Conservation (phyloP, 179 eudicot genomes). For the Monotropa hypopitys region DNA sequence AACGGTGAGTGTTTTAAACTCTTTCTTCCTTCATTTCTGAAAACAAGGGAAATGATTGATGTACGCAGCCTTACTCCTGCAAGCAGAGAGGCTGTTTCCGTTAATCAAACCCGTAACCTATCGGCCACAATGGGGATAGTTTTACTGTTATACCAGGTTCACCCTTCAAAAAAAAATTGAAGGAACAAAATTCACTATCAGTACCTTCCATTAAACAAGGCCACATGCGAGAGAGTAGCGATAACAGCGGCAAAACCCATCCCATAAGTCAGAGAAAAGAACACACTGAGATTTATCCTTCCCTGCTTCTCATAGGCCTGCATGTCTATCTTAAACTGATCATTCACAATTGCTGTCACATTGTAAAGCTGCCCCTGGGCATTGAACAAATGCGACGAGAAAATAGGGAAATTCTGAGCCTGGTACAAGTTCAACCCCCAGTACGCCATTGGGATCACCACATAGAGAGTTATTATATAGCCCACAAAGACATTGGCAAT, state of each 20-base stretch:
- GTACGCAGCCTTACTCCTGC: too few relatives aligned
- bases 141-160: too few relatives aligned
- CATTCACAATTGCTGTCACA: slow-evolving; percentile 34
- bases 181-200: neutral
- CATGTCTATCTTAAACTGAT: slow-evolving; percentile 46
- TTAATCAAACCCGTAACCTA: too few relatives aligned
- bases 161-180: too few relatives aligned
- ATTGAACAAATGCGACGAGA: slow-evolving; percentile 38
- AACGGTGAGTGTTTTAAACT: too few relatives aligned
- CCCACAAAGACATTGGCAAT: slow-evolving; percentile 44
- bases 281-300: slow-evolving; percentile 30
- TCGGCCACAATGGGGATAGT: too few relatives aligned
- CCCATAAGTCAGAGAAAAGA: slow-evolving; percentile 52
- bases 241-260: slow-evolving; percentile 50
- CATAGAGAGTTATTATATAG: slow-evolving; percentile 26
- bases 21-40: neutral
- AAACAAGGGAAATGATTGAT: too few relatives aligned
- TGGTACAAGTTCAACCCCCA: slow-evolving; percentile 48
- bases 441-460: slow-evolving; percentile 35
- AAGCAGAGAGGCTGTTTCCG: too few relatives aligned
- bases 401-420: slow-evolving; percentile 45
- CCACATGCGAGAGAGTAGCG: slow-evolving; percentile 46
- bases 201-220: slow-evolving; percentile 54
- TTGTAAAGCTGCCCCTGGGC: slow-evolving; percentile 28
- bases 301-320: slow-evolving; percentile 34